Percentiles rank a stretch among this genome's conserved stretches.
phyloP scores from a whole-genome alignment of 345 rosid species.

The Toxicodendron radicans region DNA sequence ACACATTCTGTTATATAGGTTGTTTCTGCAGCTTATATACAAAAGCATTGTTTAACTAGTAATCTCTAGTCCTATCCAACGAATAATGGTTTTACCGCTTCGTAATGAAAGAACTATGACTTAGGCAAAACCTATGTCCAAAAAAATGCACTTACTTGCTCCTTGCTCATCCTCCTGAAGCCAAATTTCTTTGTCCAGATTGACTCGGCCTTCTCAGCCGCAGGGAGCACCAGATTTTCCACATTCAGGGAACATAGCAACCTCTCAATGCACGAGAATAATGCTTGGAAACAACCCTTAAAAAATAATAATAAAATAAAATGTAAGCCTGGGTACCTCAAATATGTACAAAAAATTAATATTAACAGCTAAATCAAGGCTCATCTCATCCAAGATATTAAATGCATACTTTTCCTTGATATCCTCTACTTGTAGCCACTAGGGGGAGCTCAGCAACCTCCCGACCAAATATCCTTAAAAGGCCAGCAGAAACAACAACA shows the following conservation, averaged over 20 bases:
- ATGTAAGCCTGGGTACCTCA: neutral
- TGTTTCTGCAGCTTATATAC: neutral
- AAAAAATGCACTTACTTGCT: slow-evolving; percentile 51
- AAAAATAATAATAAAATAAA: slow-evolving; percentile 12
- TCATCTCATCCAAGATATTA: neutral
- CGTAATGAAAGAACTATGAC: neutral
- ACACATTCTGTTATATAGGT: no score
- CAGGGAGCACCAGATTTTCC: slow-evolving; percentile 88
- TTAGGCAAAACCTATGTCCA: neutral
- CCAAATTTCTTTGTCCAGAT: slow-evolving; percentile 94
- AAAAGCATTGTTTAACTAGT: neutral
- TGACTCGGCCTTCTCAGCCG: slow-evolving; percentile 92
- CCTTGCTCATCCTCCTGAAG: slow-evolving; percentile 72
- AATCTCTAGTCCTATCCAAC: neutral
- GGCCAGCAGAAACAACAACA: slow-evolving; percentile 90
- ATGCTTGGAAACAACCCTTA: slow-evolving; percentile 90
- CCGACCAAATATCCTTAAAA: slow-evolving; percentile 85
- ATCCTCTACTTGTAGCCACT: slow-evolving; percentile 85
- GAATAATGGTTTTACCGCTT: neutral
- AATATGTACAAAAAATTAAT: neutral
- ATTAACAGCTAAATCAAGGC: neutral
- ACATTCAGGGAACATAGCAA: slow-evolving; percentile 71
- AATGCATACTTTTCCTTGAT: slow-evolving; percentile 82
- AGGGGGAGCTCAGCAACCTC: slow-evolving; percentile 98
- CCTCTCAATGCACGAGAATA: slow-evolving; percentile 81